These are phyloP conservation scores for Crucibulum laeve DNA, from an alignment of 768 basidiomycete species.

Conservation along the genomic window DNA sequence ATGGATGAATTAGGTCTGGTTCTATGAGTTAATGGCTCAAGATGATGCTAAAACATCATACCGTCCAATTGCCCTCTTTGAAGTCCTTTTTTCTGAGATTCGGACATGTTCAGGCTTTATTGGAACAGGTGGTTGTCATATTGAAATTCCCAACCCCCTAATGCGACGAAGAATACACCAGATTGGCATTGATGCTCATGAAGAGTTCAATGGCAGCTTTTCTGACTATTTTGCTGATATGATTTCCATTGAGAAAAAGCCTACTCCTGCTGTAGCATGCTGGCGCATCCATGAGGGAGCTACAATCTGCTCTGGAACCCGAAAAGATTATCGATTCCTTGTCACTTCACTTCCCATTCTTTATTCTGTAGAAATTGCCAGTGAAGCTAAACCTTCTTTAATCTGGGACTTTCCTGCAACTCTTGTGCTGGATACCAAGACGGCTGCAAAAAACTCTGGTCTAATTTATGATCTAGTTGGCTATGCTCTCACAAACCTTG, in stretches of 20 bases:
- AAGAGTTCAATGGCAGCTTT: constrained; percentile 1
- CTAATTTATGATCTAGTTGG: constrained; percentile 19
- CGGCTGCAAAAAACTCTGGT: constrained; percentile 2
- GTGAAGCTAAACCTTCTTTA: constrained; percentile 2
- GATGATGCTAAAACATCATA: background rate
- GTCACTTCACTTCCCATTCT: constrained; percentile 16
- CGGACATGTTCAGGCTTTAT: background rate
- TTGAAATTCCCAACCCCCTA: background rate
- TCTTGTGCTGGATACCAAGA: constrained; percentile 5
- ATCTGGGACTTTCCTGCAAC: constrained; percentile 17
- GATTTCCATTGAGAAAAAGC: background rate
- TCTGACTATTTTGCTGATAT: background rate
- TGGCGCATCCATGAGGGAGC: constrained; percentile 14
- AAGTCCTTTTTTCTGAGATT: background rate
- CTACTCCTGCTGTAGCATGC: constrained; percentile 1
- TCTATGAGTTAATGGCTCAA: background rate
- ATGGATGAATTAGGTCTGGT: background rate
- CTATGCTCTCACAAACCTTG: constrained; percentile 12
- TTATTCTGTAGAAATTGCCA: constrained; percentile 12
- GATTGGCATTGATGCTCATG: background rate
- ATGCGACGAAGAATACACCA: background rate
- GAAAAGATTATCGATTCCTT: constrained; percentile 7
- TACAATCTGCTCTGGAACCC: constrained; percentile 11
- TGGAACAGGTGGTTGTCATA: background rate
- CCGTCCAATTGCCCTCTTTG: background rate